Base-by-base conservation (phyloP, 1,284 basidiomycete species). In the Sporisorium sorghi region DNA sequence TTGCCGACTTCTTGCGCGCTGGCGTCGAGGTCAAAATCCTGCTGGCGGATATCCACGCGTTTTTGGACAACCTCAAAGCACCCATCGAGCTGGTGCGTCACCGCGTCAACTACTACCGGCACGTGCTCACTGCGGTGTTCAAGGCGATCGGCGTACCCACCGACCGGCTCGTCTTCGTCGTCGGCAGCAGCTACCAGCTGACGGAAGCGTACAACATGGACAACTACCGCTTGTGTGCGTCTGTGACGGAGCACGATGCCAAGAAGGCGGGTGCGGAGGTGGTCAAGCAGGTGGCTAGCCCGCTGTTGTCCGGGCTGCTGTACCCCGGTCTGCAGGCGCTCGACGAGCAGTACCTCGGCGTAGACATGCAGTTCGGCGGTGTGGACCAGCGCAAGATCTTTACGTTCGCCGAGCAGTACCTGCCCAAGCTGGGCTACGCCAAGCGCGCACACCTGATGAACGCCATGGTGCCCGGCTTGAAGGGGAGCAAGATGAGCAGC, bases 361-460 rank as follows among this genome's bases (percentile, higher is more conserved):
- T 93, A 24, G 94, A 99, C 85, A 96, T 99, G 87, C 97, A 99
- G 85, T 99, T 99, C 76, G 97, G 97, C 30, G 96, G 97, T 69
- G 91, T 95, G 9, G 97, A 99, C 84, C 96, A 97, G 92, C 91
- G 97, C 63, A 99, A 99, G 87, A 99, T 99, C 85, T 99, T 99
- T 86, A 97, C 93, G 33, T 96, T 96, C 84, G 96, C 97, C 10
- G 95, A 98, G 82, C 90, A 92, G 81, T 94, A 93, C 88, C 90
- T 99, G 56, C 97, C 96, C 3, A 89, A 90, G 68, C 88, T 99
- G 23, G 96, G 97, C 26, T 99, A 98, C 87, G 87, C 87, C 53
- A 97, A 98, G 86, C 93, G 97, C 47, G 93, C 95, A 0, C 96
- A 99, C 85, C 88, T 99, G 37, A 99, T 99, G 96, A 99, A 97